Evolutionary conservation across 257 asterid genomes (phyloP).

Genomic region (Solanum okadae): DNA sequence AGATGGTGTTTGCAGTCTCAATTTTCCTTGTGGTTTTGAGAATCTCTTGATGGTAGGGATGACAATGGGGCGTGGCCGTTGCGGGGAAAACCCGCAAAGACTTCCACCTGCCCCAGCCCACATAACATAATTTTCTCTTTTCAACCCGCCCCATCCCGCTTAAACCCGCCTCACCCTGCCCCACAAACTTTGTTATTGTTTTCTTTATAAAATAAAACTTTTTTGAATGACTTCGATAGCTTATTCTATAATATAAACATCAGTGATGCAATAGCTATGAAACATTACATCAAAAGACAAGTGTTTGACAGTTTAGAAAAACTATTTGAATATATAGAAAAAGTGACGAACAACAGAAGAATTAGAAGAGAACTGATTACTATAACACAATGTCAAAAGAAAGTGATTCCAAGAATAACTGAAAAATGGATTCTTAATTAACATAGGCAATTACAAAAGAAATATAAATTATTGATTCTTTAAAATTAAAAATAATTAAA

Average conservation of each 20-base stretch:
- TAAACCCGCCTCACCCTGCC: background rate
- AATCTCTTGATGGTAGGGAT: background rate
- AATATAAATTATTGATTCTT: background rate
- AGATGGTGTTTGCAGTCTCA: background rate
- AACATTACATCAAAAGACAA: no score
- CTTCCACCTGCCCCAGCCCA: background rate
- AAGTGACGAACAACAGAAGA: background rate
- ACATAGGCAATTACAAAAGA: background rate
- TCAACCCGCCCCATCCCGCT: accelerated
- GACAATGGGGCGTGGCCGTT: background rate
- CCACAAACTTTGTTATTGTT: background rate
- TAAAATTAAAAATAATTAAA: no score
- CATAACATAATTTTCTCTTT: background rate
- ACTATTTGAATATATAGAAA: background rate
- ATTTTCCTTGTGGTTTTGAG: background rate
- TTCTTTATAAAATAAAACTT: background rate
- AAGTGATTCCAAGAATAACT: background rate
- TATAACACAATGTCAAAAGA: background rate
- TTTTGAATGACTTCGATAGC: background rate
- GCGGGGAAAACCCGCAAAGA: background rate
- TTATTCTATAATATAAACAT: background rate
- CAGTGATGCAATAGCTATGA: background rate
- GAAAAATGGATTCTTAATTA: background rate
- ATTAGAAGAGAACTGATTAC: background rate
- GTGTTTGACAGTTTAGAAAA: background rate